phyloP scores from a whole-genome alignment of 2,329 filamentous ascomycete species.

The Pestalotiopsis fici region DNA sequence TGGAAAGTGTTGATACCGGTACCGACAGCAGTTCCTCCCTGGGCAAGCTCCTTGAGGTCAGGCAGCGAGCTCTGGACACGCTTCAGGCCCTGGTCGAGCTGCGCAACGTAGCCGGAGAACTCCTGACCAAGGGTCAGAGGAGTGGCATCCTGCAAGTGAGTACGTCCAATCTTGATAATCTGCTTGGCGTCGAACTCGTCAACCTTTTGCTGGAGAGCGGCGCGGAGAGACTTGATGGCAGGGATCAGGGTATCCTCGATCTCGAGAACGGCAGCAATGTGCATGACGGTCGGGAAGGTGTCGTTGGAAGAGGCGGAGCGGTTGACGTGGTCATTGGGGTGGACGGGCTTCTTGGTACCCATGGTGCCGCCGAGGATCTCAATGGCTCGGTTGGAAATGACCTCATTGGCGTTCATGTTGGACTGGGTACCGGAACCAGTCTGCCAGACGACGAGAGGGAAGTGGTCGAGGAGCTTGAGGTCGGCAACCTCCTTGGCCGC shows the following conservation, averaged over 20 bases:
- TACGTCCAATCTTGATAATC: constrained; percentile 99
- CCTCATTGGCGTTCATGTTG: constrained; percentile 99
- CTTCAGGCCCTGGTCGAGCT: constrained; percentile 88
- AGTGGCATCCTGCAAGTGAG: constrained; percentile 95
- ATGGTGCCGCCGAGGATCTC: constrained; percentile 93
- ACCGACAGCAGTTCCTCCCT: constrained; percentile 95
- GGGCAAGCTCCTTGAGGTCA: constrained; percentile 82
- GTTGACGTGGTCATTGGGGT: constrained; percentile 99
- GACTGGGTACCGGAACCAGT: constrained; percentile 98
- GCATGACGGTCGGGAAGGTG: constrained; percentile 99
- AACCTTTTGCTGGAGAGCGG: constrained; percentile 84
- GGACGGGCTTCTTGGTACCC: constrained; percentile 97
- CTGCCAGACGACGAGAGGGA: constrained; percentile 98
- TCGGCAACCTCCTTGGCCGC: constrained; percentile 91
- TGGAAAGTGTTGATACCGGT: constrained; percentile 97
- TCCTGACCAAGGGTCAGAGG: constrained; percentile 94
- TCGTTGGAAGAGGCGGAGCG: constrained; percentile 99
- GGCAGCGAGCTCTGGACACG: constrained; percentile 82
- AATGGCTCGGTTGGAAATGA: constrained; percentile 98
- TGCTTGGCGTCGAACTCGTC: constrained; percentile 81
- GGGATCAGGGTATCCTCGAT: constrained; percentile 85
- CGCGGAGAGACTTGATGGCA: constrained; percentile 76
- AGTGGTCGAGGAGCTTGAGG: constrained; percentile 93
- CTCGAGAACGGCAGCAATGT: constrained; percentile 95
- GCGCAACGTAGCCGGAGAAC: constrained; percentile 95